Percentiles rank a stretch among this genome's conserved stretches.
These are phyloP conservation scores for Zhuliangozyma parablackwelliae DNA, from an alignment of 1,139 yeast genomes.

Conservation along the genomic window DNA sequence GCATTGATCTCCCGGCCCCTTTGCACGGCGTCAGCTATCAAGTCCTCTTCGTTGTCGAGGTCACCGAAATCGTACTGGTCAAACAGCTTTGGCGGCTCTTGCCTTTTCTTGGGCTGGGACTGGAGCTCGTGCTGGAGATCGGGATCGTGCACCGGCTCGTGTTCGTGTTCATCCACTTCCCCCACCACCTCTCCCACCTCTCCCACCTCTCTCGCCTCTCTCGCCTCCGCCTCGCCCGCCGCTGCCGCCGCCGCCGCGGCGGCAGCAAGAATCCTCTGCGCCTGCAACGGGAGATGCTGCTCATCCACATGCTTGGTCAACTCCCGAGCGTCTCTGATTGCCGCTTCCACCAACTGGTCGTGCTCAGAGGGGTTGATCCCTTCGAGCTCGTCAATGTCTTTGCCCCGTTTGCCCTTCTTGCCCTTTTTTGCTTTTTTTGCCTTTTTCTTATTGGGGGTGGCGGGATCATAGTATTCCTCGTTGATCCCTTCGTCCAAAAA, in stretches of 20 bases:
- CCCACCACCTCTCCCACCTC: no score
- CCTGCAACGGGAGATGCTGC: no score
- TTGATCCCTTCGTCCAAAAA: slow-evolving; percentile 42
- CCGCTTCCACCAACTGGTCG: slow-evolving; percentile 62
- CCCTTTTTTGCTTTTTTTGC: slow-evolving; percentile 10
- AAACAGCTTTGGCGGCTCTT: no score
- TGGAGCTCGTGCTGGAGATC: no score
- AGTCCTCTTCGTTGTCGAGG: slow-evolving; percentile 27
- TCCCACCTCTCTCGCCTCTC: no score
- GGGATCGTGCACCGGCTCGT: no score
- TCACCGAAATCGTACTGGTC: slow-evolving; percentile 17
- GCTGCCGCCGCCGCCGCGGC: no score
- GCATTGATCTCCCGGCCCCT: slow-evolving; percentile 25
- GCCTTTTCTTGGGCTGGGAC: no score
- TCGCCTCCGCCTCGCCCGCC: no score
- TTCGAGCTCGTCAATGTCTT: slow-evolving; percentile 9
- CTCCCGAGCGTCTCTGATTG: slow-evolving; percentile 61
- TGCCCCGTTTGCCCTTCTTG: slow-evolving; percentile 11
- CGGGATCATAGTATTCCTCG: slow-evolving; percentile 1
- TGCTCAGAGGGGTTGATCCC: slow-evolving; percentile 60
- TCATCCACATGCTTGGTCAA: slow-evolving; percentile 30
- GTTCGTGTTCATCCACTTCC: no score
- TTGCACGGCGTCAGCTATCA: slow-evolving; percentile 34
- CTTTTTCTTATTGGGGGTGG: slow-evolving; percentile 6
- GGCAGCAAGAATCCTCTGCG: no score